Evolutionary conservation across 2,329 filamentous ascomycete species (phyloP).

Genomic region (Hymenoscyphus fraxineus): DNA sequence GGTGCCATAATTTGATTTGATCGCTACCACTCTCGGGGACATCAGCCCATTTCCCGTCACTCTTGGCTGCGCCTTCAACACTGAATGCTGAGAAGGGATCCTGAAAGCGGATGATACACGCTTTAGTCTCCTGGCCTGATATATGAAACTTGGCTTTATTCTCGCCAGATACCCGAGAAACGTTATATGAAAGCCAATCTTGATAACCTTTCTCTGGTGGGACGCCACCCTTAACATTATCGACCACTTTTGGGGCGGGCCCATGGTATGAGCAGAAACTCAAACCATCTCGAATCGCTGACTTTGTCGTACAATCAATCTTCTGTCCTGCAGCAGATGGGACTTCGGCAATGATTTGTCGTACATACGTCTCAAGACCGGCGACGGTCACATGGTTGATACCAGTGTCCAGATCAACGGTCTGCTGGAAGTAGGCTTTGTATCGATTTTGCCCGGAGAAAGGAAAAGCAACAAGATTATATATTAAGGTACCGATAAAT

Average conservation of each 20-base stretch:
- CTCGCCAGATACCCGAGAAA: conserved; percentile 42
- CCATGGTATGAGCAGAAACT: conserved; percentile 69
- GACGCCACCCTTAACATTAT: conserved; percentile 40
- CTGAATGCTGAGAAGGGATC: conserved; percentile 61
- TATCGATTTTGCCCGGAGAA: conserved; percentile 76
- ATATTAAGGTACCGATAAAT: conserved; percentile 72
- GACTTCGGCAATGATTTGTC: conserved; percentile 62
- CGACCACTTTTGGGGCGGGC: conserved; percentile 60
- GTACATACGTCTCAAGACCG: conserved; percentile 65
- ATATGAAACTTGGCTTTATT: conserved; percentile 62
- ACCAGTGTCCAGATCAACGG: conserved; percentile 71
- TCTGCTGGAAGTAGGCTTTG: conserved; percentile 85
- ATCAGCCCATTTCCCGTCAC: conserved; percentile 59
- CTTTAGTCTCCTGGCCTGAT: conserved; percentile 69
- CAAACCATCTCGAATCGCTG: conserved; percentile 47
- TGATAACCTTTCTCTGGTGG: conserved; percentile 43
- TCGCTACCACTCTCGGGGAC: conserved; percentile 60
- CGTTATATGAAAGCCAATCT: conserved; percentile 64
- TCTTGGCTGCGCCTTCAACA: conserved; percentile 56
- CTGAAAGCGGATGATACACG: conserved; percentile 71
- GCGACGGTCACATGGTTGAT: conserved; percentile 64
- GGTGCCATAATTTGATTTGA: conserved; percentile 75
- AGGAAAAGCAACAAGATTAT: conserved; percentile 83
- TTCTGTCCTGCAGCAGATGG: conserved; percentile 65
- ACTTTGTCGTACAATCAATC: conserved; percentile 47